A percentile compares a stretch with the other conserved stretches of the same genome.
These are phyloP conservation scores for Russula abietina DNA, from an alignment of 768 basidiomycete species.

Conservation along the genomic window DNA sequence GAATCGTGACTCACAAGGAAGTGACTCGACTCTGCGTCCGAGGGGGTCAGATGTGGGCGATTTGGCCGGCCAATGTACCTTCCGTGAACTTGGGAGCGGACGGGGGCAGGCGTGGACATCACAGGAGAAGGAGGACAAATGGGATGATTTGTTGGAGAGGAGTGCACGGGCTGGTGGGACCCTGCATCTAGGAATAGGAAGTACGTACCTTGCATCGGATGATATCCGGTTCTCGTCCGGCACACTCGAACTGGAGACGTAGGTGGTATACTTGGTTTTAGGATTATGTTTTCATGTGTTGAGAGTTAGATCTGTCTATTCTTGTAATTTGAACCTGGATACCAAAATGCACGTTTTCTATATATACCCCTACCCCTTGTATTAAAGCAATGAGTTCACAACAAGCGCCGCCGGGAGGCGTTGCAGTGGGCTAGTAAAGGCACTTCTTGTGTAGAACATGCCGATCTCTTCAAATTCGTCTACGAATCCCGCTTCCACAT, in stretches of 20 bases:
- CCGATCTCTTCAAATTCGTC: constrained; percentile 58
- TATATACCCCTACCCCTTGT: not conserved
- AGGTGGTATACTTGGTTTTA: not conserved
- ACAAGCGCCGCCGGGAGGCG: too few relatives aligned
- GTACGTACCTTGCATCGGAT: constrained; percentile 42
- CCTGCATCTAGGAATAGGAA: constrained; percentile 43
- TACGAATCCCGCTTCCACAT: constrained; percentile 60
- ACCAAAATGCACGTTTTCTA: not conserved
- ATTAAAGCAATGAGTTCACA: too few relatives aligned
- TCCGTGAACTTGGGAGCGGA: constrained; percentile 42
- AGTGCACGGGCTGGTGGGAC: constrained; percentile 72
- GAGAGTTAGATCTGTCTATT: not conserved
- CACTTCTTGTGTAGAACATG: too few relatives aligned
- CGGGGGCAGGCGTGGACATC: constrained; percentile 46
- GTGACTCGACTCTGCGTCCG: constrained; percentile 19
- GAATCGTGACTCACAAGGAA: constrained; percentile 15
- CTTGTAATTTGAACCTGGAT: not conserved
- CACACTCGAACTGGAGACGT: constrained; percentile 13
- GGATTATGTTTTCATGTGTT: not conserved
- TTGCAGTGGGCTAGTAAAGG: too few relatives aligned
- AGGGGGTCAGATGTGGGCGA: constrained; percentile 1
- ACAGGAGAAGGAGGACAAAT: constrained; percentile 63
- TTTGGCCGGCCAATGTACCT: constrained; percentile 35
- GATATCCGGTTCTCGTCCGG: constrained; percentile 35
- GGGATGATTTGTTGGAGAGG: constrained; percentile 61